These are phyloP conservation scores for Neocatenulostroma microsporum DNA, from an alignment of 2,329 filamentous ascomycete species.

Conservation along the genomic window DNA sequence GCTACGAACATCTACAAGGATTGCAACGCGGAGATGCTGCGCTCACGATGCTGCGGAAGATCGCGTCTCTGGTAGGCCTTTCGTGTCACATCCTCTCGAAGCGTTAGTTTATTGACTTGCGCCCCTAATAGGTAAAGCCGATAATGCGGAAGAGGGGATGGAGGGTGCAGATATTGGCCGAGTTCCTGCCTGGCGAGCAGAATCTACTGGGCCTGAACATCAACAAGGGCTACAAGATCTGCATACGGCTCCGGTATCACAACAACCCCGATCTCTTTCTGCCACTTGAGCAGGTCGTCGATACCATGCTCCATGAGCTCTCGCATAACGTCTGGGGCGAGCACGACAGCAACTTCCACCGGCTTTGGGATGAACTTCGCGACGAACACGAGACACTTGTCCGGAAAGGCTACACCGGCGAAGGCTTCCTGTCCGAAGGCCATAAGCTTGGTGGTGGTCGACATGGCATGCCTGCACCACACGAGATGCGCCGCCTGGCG, in stretches of 20 bases:
- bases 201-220: slow-evolving; percentile 74
- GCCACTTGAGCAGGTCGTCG: slow-evolving; percentile 68
- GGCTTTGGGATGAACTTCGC: slow-evolving; percentile 80
- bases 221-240: slow-evolving; percentile 69
- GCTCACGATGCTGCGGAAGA: slow-evolving; percentile 60
- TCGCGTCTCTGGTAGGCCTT: slow-evolving; percentile 79
- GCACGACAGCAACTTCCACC: slow-evolving; percentile 75
- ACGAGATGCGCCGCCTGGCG: slow-evolving; percentile 68
- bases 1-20: slow-evolving; percentile 43
- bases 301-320: slow-evolving; percentile 92
- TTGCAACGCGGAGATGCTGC: slow-evolving; percentile 39
- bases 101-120: no score
- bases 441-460: slow-evolving; percentile 55
- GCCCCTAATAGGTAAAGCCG: no score
- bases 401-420: slow-evolving; percentile 80
- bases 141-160: slow-evolving; percentile 84
- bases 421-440: slow-evolving; percentile 74
- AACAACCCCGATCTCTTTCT: slow-evolving; percentile 69
- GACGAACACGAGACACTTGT: slow-evolving; percentile 72
- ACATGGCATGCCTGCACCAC: slow-evolving; percentile 51
- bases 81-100: no score
- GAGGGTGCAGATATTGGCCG: slow-evolving; percentile 69
- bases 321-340: slow-evolving; percentile 80
- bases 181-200: slow-evolving; percentile 71
- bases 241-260: slow-evolving; percentile 70